Percentiles rank a stretch among this genome's conserved stretches.
Conservation (phyloP, 306 rosid species). For the Gillenia trifoliata region DNA sequence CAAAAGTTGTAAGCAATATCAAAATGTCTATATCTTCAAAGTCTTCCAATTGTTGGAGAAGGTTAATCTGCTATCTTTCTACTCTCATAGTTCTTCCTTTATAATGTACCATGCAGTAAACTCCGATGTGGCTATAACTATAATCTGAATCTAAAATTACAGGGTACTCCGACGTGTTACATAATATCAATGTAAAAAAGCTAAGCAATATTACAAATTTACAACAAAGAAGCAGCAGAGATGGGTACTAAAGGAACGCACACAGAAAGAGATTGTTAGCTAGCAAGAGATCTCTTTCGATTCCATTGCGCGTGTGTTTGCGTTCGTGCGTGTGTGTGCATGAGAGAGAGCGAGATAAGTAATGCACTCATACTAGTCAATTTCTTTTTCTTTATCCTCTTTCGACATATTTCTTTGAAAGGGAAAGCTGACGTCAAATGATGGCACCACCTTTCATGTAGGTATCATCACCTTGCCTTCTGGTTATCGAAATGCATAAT, state of each 20-base stretch:
- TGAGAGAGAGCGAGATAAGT: background rate
- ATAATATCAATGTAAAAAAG: background rate
- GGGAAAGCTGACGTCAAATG: constrained; percentile 17
- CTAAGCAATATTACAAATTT: background rate
- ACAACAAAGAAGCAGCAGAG: background rate
- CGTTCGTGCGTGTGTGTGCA: background rate
- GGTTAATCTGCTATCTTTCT: background rate
- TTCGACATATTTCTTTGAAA: background rate
- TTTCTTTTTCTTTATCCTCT: background rate
- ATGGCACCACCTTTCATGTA: constrained; percentile 15
- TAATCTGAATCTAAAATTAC: background rate
- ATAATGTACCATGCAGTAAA: background rate
- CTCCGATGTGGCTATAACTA: background rate
- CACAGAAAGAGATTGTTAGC: background rate
- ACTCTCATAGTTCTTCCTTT: background rate
- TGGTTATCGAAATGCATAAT: constrained; percentile 5
- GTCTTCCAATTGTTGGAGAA: background rate
- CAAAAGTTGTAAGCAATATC: background rate
- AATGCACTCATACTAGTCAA: background rate
- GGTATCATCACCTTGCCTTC: background rate
- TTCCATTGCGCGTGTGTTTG: background rate
- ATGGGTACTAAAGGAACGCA: background rate
- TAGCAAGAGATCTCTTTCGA: background rate
- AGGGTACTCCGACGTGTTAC: background rate
- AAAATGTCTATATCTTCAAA: background rate